A percentile compares a stretch with the other conserved stretches of the same genome.
phyloP scores from a whole-genome alignment of 257 asterid genomes.

The Hygrophila difformis region DNA sequence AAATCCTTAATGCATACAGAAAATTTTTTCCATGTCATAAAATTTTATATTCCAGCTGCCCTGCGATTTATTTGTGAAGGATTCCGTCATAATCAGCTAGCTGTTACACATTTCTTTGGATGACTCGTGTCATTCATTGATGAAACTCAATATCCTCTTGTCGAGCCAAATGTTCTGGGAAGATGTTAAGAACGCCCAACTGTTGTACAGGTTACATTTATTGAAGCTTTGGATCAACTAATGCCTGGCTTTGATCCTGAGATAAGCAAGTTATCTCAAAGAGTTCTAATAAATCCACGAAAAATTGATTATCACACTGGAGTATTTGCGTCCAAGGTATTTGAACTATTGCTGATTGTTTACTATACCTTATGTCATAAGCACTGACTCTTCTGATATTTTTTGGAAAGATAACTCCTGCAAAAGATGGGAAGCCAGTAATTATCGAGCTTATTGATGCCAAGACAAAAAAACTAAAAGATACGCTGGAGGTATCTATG shows the following conservation, averaged over 20 bases:
- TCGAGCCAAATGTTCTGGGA: neutral
- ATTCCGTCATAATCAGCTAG: neutral
- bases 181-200: neutral
- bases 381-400: slow-evolving; percentile 5
- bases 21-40: neutral
- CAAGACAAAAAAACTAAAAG: slow-evolving; percentile 80
- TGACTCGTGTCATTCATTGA: neutral
- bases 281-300: slow-evolving; percentile 72
- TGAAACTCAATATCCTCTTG: slow-evolving; percentile 1
- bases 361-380: neutral
- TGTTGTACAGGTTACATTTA: slow-evolving; percentile 26
- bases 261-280: slow-evolving; percentile 71
- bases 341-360: slow-evolving; percentile 2
- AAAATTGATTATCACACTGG: slow-evolving; percentile 69
- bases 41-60: neutral
- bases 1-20: neutral
- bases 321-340: slow-evolving; percentile 77
- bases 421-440: slow-evolving; percentile 88
- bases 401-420: slow-evolving; percentile 64
- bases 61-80: neutral
- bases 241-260: slow-evolving; percentile 92
- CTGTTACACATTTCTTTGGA: neutral
- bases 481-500: slow-evolving; percentile 71
- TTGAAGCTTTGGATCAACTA: slow-evolving; percentile 51
- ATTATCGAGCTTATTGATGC: slow-evolving; percentile 86